Evolutionary conservation across 208 protist species (phyloP).

Genomic region (Trichomonas gallinae): DNA sequence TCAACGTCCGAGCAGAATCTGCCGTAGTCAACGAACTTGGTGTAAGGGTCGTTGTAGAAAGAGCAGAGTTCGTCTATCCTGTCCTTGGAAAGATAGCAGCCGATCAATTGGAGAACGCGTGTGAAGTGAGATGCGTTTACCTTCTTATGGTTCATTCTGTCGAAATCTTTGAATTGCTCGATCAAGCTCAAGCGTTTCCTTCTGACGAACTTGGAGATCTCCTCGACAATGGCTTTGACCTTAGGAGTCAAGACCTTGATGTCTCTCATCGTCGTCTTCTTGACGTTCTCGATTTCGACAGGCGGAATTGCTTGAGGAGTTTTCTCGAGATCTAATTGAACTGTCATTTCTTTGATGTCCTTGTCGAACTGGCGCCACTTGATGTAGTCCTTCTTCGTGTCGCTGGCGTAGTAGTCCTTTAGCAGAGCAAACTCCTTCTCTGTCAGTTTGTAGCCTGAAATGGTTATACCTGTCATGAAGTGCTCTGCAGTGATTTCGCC

Average conservation of each 20-base stretch:
- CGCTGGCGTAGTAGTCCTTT: neutral
- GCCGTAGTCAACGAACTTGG: neutral
- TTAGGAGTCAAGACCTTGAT: neutral
- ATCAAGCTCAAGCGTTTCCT: neutral
- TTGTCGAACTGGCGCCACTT: neutral
- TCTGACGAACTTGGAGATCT: neutral
- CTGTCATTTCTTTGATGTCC: neutral
- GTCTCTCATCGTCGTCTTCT: neutral
- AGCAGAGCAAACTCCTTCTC: neutral
- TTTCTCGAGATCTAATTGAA: neutral
- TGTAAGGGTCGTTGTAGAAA: neutral
- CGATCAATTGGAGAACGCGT: neutral
- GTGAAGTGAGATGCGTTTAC: neutral
- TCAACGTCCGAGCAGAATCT: neutral
- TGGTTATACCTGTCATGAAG: neutral
- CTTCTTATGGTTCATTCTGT: neutral
- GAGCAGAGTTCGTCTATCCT: neutral
- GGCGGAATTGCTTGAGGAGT: neutral
- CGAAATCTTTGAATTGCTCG: conserved; percentile 7
- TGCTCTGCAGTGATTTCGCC: neutral
- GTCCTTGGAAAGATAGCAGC: neutral
- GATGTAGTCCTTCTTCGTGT: neutral
- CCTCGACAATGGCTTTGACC: neutral
- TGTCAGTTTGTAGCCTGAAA: neutral
- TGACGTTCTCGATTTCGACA: neutral